A percentile compares a stretch with the other conserved stretches of the same genome.
Conservation (phyloP, 1,284 basidiomycete genomes). For the Fomes fomentarius region DNA sequence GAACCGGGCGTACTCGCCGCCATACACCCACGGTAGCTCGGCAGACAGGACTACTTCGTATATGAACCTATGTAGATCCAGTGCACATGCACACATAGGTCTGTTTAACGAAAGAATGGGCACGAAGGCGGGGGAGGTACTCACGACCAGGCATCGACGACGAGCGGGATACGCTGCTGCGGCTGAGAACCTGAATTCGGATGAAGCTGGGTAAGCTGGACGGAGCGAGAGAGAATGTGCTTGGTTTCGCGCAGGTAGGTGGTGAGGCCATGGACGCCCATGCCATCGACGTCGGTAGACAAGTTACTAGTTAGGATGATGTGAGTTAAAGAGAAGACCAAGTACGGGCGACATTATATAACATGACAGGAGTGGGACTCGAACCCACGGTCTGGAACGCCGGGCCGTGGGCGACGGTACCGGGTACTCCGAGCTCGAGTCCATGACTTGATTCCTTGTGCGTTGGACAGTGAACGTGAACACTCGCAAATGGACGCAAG, state of each 20-base stretch:
- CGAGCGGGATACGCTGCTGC: constrained; percentile 46
- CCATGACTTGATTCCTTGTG: no score
- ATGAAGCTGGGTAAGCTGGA: constrained; percentile 37
- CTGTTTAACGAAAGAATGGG: neutral
- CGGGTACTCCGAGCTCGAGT: no score
- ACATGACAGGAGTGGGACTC: neutral
- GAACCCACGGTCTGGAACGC: neutral
- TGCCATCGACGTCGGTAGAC: constrained; percentile 32
- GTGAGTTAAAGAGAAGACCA: no score
- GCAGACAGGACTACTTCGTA: constrained; percentile 70
- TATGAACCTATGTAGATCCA: constrained; percentile 62
- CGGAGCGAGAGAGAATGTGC: constrained; percentile 56
- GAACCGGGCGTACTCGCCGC: constrained; percentile 79
- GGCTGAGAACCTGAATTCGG: neutral
- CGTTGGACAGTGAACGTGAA: no score
- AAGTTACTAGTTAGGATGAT: no score
- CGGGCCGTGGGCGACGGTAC: no score
- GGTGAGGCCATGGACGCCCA: constrained; percentile 85
- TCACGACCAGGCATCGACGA: constrained; percentile 91
- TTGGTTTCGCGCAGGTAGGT: constrained; percentile 80
- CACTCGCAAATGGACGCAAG: no score
- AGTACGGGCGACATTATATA: no score
- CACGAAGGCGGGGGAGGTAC: constrained; percentile 36
- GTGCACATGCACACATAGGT: neutral
- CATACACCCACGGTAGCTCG: constrained; percentile 81